These are phyloP conservation scores for Talaromyces islandicus DNA, from an alignment of 2,329 filamentous ascomycete species.

Conservation along the genomic window DNA sequence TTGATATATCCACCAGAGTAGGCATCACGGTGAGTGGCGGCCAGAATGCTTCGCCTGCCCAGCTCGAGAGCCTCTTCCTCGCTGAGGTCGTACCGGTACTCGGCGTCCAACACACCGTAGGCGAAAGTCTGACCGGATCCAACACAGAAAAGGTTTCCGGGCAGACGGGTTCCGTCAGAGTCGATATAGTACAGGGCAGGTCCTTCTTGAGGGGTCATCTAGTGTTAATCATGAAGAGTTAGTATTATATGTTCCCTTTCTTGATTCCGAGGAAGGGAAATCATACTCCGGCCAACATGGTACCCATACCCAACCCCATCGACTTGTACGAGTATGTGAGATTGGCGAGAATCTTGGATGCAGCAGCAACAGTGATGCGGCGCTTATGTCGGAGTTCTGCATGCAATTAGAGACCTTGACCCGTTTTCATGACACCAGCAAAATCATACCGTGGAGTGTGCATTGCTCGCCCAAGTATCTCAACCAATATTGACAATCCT, in stretches of 20 bases:
- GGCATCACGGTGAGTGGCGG: conserved; percentile 95
- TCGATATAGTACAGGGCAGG: conserved; percentile 99
- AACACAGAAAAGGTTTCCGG: conserved; percentile 96
- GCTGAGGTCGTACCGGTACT: conserved; percentile 84
- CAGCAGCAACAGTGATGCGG: conserved; percentile 93
- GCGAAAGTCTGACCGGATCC: conserved; percentile 98
- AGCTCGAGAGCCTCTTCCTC: conserved; percentile 87
- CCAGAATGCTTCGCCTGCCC: conserved; percentile 85
- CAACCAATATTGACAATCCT: conserved; percentile 99
- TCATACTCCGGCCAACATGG: conserved; percentile 97
- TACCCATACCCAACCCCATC: conserved; percentile 98
- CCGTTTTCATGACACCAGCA: too few species aligned
- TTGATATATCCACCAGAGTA: conserved; percentile 99
- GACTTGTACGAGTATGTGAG: conserved; percentile 98
- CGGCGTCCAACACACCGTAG: conserved; percentile 93
- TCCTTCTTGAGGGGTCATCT: conserved; percentile 69
- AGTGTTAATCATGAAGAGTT: background rate
- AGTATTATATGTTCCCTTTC: background rate
- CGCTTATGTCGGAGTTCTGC: conserved; percentile 91
- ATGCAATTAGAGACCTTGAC: conserved; percentile 3
- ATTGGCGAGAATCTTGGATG: conserved; percentile 97
- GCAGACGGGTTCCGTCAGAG: conserved; percentile 85
- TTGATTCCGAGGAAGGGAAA: conserved; percentile 58
- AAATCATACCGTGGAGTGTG: conserved; percentile 67
- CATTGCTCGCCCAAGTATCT: conserved; percentile 99